These are phyloP conservation scores for Chrysosphaeria jannelii DNA, from an alignment of 2,329 filamentous ascomycete genomes.

Conservation along the genomic window DNA sequence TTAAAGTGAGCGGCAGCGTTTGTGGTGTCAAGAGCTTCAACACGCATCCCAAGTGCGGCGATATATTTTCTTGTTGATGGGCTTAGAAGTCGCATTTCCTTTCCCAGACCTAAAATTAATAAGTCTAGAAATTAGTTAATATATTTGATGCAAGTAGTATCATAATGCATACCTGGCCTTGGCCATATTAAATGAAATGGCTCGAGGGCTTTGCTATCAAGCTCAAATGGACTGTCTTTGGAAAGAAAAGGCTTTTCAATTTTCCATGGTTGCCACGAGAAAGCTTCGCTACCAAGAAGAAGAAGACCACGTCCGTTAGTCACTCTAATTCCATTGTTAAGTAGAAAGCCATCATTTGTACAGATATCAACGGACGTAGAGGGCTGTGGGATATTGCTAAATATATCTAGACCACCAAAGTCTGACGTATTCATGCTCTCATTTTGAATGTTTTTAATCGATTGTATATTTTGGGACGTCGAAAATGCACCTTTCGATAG, in stretches of 20 bases:
- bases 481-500: too few species aligned
- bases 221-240: conserved; percentile 61
- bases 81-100: conserved; percentile 43
- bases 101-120: conserved; percentile 65
- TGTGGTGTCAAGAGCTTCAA: conserved; percentile 73
- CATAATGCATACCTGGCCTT: conserved; percentile 33
- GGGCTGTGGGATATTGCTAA: conserved; percentile 44
- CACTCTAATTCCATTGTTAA: conserved; percentile 54
- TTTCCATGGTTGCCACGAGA: conserved; percentile 62
- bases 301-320: conserved; percentile 22
- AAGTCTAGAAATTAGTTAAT: conserved; percentile 26
- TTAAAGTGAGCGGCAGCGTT: conserved; percentile 93
- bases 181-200: conserved; percentile 57
- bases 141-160: not conserved
- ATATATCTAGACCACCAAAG: conserved; percentile 48
- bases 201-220: conserved; percentile 39
- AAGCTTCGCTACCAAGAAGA: conserved; percentile 63
- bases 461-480: too few species aligned
- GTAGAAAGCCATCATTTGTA: conserved; percentile 52
- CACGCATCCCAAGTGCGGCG: conserved; percentile 46
- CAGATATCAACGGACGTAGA: conserved; percentile 65
- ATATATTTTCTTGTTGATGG: conserved; percentile 43
- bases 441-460: not conserved
- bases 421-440: conserved; percentile 15
- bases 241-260: conserved; percentile 17